Percentiles rank a stretch among this genome's conserved stretches.
phyloP scores from a whole-genome alignment of 2,329 filamentous ascomycete species.

The Curvularia hawaiiensis region DNA sequence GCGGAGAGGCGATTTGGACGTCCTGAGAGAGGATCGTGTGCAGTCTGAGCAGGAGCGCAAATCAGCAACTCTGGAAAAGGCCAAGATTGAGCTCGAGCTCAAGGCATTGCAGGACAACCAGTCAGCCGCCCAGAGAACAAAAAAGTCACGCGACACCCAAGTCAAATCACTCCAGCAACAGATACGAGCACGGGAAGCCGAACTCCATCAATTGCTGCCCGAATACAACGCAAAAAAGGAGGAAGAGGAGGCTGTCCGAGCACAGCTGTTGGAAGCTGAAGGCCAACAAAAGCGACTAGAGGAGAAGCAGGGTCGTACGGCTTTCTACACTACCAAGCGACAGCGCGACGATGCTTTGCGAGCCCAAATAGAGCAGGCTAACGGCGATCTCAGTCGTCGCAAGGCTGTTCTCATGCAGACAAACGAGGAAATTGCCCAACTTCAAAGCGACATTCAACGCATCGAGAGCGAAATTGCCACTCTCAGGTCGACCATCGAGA shows the following conservation, averaged over 20 bases:
- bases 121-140: conserved; percentile 74
- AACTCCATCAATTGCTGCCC: conserved; percentile 77
- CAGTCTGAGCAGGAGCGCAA: conserved; percentile 90
- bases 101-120: conserved; percentile 85
- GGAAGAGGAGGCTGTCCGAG: conserved; percentile 72
- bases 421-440: conserved; percentile 76
- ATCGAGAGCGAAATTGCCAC: conserved; percentile 75
- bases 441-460: conserved; percentile 72
- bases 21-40: conserved; percentile 80
- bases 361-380: conserved; percentile 79
- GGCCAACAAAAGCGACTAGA: conserved; percentile 78
- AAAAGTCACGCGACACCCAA: conserved; percentile 72
- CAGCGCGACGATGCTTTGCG: conserved; percentile 86
- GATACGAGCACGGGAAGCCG: conserved; percentile 76
- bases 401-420: conserved; percentile 86
- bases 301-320: conserved; percentile 88
- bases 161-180: conserved; percentile 73
- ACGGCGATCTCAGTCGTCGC: conserved; percentile 75
- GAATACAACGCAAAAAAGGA: conserved; percentile 74
- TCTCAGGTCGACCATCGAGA: conserved; percentile 75
- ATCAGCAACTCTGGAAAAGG: conserved; percentile 77
- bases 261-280: conserved; percentile 77
- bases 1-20: conserved; percentile 80
- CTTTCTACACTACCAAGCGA: conserved; percentile 84
- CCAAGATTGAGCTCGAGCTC: conserved; percentile 83